phyloP scores from a whole-genome alignment of 2,329 filamentous ascomycete species.

The Aspergillus cejpii region DNA sequence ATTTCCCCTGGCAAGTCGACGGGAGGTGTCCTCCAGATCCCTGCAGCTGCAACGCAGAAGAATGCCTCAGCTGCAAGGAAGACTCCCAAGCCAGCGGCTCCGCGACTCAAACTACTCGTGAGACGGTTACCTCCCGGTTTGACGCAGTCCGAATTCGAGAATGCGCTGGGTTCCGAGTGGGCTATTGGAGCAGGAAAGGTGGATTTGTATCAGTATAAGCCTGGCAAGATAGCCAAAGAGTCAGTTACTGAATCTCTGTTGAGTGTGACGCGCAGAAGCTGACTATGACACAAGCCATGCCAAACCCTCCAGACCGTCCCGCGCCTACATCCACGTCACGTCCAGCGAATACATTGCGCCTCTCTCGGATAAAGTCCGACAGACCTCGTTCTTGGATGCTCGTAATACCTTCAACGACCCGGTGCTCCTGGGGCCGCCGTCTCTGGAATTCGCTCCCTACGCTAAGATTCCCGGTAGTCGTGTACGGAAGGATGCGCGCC shows the following conservation, averaged over 20 bases:
- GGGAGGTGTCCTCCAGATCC: conserved; percentile 51
- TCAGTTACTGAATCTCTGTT: conserved; percentile 41
- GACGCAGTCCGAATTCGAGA: conserved; percentile 69
- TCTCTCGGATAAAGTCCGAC: conserved; percentile 65
- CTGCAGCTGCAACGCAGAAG: conserved; percentile 43
- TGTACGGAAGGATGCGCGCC: conserved; percentile 70
- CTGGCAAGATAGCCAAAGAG: conserved; percentile 78
- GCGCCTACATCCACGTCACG: conserved; percentile 77
- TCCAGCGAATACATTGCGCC: conserved; percentile 60
- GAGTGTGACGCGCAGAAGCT: not conserved
- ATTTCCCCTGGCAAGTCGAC: conserved; percentile 28
- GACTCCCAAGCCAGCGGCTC: conserved; percentile 41
- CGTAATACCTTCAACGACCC: conserved; percentile 66
- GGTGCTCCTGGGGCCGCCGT: conserved; percentile 69
- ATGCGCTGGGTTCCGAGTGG: conserved; percentile 72
- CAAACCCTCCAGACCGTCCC: conserved; percentile 72
- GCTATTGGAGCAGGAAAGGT: conserved; percentile 70
- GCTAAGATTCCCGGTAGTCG: conserved; percentile 72
- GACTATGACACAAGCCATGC: conserved; percentile 53
- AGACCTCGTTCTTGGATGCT: conserved; percentile 69
- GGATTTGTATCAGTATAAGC: conserved; percentile 71
- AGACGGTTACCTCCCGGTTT: conserved; percentile 80
- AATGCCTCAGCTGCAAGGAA: conserved; percentile 44
- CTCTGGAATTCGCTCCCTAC: conserved; percentile 74
- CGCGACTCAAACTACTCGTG: conserved; percentile 75